A percentile compares a stretch with the other conserved stretches of the same genome.
Conservation (phyloP, 306 rosid species). For the Cotoneaster glaucophyllus region DNA sequence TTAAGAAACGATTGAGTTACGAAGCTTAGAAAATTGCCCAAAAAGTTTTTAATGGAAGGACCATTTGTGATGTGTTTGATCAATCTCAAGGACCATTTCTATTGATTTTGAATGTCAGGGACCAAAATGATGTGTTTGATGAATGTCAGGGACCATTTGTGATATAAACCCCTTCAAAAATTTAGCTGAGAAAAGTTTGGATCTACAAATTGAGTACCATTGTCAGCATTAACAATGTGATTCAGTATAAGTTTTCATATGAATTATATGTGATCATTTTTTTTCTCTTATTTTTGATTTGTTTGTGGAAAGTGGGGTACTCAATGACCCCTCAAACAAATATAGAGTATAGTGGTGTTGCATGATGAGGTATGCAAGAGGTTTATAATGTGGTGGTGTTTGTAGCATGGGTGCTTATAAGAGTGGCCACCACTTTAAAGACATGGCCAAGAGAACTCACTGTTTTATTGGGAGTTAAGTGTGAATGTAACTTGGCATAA, state of each 20-base stretch:
- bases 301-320: conserved; percentile 1
- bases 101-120: too few relatives aligned
- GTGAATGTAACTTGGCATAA: background rate
- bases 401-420: conserved; percentile 5
- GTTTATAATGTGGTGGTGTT: background rate
- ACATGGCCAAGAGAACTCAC: conserved; percentile 14
- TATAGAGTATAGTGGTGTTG: conserved; percentile 3
- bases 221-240: background rate
- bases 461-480: conserved; percentile 1
- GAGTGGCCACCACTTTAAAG: conserved; percentile 16
- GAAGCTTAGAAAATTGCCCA: too few relatives aligned
- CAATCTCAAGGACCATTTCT: too few relatives aligned
- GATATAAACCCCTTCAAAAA: too few relatives aligned
- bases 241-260: background rate
- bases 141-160: too few relatives aligned
- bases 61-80: too few relatives aligned
- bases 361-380: conserved; percentile 2
- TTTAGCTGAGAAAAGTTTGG: background rate
- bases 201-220: background rate
- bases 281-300: background rate
- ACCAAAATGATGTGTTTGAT: too few relatives aligned
- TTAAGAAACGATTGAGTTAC: too few relatives aligned
- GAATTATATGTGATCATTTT: background rate
- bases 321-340: background rate
- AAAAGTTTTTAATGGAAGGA: too few relatives aligned